Conservation (phyloP, 352 stramenopile genomes). For the Aphanomyces euteiches region DNA sequence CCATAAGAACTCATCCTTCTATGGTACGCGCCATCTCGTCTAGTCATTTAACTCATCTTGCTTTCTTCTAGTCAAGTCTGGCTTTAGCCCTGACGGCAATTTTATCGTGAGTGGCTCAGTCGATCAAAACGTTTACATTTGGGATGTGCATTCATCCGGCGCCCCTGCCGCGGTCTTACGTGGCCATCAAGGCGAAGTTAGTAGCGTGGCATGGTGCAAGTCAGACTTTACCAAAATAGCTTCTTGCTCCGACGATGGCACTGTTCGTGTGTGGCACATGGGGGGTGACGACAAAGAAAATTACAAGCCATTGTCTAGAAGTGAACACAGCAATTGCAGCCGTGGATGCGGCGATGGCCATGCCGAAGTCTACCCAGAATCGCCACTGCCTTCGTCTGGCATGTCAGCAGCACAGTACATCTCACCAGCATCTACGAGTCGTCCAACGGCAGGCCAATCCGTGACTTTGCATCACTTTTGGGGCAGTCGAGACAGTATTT, state of each 20-base stretch:
- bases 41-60: not conserved
- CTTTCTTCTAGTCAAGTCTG: conserved; percentile 39
- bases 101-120: conserved; percentile 56
- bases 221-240: conserved; percentile 51
- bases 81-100: conserved; percentile 57
- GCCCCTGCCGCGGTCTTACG: conserved; percentile 50
- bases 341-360: not conserved
- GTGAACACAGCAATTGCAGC: not conserved
- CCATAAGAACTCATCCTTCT: conserved; percentile 62
- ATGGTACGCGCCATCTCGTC: conserved; percentile 34
- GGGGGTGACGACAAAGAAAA: conserved; percentile 5
- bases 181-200: conserved; percentile 58
- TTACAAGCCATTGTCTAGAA: not conserved
- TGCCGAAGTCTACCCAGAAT: not conserved
- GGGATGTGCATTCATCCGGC: conserved; percentile 35
- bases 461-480: conserved; percentile 19
- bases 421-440: not conserved
- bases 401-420: not conserved
- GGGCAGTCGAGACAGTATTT: not conserved
- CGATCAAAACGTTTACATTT: conserved; percentile 57
- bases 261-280: conserved; percentile 46
- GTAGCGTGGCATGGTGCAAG: conserved; percentile 55
- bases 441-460: not conserved
- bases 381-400: not conserved
- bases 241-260: conserved; percentile 65